Percentiles rank a stretch among this genome's conserved stretches.
phyloP scores from a whole-genome alignment of 1,284 basidiomycete genomes.

The Fomitopsis pinicola region DNA sequence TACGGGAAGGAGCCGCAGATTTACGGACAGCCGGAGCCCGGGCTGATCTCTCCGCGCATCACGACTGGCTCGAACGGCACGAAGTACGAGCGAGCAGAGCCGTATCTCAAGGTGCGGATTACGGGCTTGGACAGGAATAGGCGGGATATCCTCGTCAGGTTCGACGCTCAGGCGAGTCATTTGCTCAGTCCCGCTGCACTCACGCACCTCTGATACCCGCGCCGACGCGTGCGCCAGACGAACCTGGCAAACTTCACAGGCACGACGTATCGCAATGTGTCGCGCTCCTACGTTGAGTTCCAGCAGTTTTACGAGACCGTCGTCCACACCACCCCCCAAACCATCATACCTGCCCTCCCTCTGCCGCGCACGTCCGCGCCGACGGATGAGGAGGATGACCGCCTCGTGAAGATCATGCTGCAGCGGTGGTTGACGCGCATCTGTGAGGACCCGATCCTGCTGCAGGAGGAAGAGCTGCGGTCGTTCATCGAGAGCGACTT shows the following conservation, averaged over 20 bases:
- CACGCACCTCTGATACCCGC: background rate
- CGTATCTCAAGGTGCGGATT: constrained; percentile 84
- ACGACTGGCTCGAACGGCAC: constrained; percentile 61
- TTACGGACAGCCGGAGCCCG: constrained; percentile 77
- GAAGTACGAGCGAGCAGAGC: constrained; percentile 69
- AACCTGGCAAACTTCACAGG: constrained; percentile 90
- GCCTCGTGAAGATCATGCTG: constrained; percentile 87
- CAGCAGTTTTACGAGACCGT: constrained; percentile 88
- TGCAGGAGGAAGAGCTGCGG: constrained; percentile 86
- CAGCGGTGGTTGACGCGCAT: constrained; percentile 90
- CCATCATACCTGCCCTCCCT: constrained; percentile 88
- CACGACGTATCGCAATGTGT: constrained; percentile 85
- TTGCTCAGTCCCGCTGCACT: background rate
- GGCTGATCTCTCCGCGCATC: constrained; percentile 69
- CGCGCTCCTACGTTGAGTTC: constrained; percentile 88
- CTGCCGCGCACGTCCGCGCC: constrained; percentile 90
- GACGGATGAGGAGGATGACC: constrained; percentile 94
- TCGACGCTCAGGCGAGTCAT: constrained; percentile 80
- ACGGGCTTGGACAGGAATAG: constrained; percentile 89
- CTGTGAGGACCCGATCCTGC: constrained; percentile 83
- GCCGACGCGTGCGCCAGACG: constrained; percentile 53
- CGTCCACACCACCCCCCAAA: constrained; percentile 82
- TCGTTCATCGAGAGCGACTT: constrained; percentile 95
- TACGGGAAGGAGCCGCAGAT: constrained; percentile 79
- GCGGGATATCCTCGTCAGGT: constrained; percentile 85